Base-by-base conservation (phyloP, 148 eudicot genomes). In the Silene uniflora region DNA sequence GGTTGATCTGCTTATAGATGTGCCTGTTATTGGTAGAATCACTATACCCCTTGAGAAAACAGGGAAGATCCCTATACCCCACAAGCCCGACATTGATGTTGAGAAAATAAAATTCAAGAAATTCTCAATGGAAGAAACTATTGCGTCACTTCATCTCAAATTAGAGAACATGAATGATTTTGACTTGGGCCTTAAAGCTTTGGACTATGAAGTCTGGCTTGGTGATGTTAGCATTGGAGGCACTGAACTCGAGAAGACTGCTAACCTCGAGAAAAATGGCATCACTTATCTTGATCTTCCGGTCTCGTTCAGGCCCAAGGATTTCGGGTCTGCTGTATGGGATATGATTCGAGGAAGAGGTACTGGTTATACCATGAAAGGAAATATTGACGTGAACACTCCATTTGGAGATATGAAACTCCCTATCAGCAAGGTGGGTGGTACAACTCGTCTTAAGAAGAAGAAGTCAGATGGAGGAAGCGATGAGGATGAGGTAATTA, bases 281-380 rank as follows among this genome's bases (percentile, higher is more conserved):
- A 77, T 86, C 35, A 81, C 82, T 60, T 75, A 77, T 64, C 73
- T 95, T 46, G 78, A 92, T 12, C 80, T 92, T 83, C 99, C 99
- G 0, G 82, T 95, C 72, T 88, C 92, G 46, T 95, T 95, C 74
- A 89, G 88, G 83, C 97, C 99, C 11, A 95, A 92, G 86, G 94
- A 92, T 21, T 89, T 85, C 78, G 96, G 97, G n/a, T 90, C 96
- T 46, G 93, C 94, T 60, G 81, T 95, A 61, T 95, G 99, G 97
- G 96, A 92, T 76, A 90, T 95, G 91, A 95, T 95, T 10, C 86
- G 97, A 78, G 97, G 99, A 71, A 90, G 73, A 80, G 97, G 94
- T 6, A 90, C 94, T 77, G 96, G 97, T 25, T 94, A 94, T 78
- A 14, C 88, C 75, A 90, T 94, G 89, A 92, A 92, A 80, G 98